phyloP scores from a whole-genome alignment of 225 moss, liverwort and hornwort species.

The Sphagnum tenellum region DNA sequence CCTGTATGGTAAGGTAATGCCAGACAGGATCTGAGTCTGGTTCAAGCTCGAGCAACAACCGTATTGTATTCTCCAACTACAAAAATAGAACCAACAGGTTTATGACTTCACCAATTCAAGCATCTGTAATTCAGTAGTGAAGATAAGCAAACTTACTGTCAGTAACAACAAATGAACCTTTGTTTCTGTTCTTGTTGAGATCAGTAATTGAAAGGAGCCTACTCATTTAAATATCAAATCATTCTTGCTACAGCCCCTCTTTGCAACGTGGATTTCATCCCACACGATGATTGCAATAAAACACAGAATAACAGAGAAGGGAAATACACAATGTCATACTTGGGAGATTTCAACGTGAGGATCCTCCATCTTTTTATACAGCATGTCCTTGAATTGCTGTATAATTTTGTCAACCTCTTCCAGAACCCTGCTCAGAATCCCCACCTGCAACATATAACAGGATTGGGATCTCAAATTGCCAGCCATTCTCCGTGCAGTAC shows the following conservation, averaged over 20 bases:
- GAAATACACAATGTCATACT: constrained; percentile 21
- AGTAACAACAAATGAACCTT: background rate
- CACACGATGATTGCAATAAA: too few relatives aligned
- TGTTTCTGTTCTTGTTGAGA: background rate
- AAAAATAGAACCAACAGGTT: constrained; percentile 6
- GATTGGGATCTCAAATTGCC: too few relatives aligned
- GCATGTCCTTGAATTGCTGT: constrained; percentile 83
- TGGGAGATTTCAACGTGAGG: constrained; percentile 80
- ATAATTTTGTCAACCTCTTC: constrained; percentile 98
- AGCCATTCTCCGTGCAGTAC: too few relatives aligned
- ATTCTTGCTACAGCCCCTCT: too few relatives aligned
- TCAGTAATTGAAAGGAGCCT: background rate
- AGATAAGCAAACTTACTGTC: too few relatives aligned
- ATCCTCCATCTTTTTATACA: constrained; percentile 96
- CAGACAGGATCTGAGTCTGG: constrained; percentile 97
- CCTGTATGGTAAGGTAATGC: constrained; percentile 96
- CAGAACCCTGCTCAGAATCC: constrained; percentile 83
- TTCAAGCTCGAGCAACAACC: constrained; percentile 89
- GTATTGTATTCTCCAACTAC: constrained; percentile 87
- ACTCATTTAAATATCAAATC: too few relatives aligned
- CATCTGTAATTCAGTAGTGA: background rate
- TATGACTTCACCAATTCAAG: background rate
- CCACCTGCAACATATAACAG: constrained; percentile 36
- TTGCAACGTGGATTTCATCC: too few relatives aligned
- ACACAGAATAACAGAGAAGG: too few relatives aligned